Base-by-base conservation (phyloP, 2,329 filamentous ascomycete genomes). In the Claviceps spartinae region DNA sequence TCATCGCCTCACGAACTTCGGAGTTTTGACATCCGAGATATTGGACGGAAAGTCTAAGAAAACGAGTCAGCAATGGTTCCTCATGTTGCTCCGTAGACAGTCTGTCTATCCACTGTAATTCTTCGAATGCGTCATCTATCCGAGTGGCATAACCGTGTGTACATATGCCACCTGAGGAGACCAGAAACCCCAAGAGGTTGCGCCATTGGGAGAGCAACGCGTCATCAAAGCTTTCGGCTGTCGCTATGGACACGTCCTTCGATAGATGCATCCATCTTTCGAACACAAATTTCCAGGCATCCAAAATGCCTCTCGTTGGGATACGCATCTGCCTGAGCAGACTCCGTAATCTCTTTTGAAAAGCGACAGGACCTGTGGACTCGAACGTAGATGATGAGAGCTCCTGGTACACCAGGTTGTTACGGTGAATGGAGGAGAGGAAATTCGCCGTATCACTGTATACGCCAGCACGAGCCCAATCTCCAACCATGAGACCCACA, bases 361-460 rank as follows among this genome's bases (percentile, higher is more conserved):
- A 86, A 2, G 82, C 82, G 11, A 85, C 82, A 7, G 84, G 66
- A 1, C 82, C 82, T 7, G 82, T 85, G 58, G 85, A 82, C 30
- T 79, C 73, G 59, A 85, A 85, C 1, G 74, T 75, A 43, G 74
- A 77, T 1, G 81, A 82, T 1, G 79, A 74, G 49, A 86, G 78
- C 55, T 84, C 81, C 24, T 71, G 67, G 55, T 81, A 85, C 1
- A 81, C 68, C 6, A 80, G 75, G 37, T 72, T 72, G 55, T 86
- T 86, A 38, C 78, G 76, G 46, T 83, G 69, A 14, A 82, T 66
- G 0, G 77, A 72, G 18, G 73, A 66, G 9, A 74, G 69, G 2
- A 72, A 67, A 56, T 80, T 80, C 16, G 70, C 65, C 2, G 73
- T 67, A 51, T 76, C 73, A 30, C 72, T 69, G 22, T 71, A 69